Conservation (phyloP, 257 asterid genomes). For the Craterostigma plantagineum region DNA sequence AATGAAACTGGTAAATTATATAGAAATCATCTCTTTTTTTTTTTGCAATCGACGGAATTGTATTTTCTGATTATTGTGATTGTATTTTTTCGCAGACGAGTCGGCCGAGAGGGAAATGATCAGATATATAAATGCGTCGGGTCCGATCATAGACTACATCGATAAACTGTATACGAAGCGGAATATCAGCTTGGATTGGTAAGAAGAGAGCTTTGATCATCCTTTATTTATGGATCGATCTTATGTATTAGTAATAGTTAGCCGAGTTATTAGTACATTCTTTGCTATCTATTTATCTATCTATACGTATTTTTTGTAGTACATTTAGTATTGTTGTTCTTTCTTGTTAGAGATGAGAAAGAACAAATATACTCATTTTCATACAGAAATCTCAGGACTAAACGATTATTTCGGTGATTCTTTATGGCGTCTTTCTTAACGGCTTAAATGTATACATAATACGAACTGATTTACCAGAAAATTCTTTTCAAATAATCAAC, state of each 20-base stretch:
- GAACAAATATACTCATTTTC: too few species aligned
- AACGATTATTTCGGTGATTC: too few species aligned
- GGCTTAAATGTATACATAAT: too few species aligned
- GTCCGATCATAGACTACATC: conserved; percentile 63
- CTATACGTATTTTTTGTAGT: too few species aligned
- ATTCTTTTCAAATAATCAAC: too few species aligned
- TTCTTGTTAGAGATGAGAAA: too few species aligned
- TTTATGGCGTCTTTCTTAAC: too few species aligned
- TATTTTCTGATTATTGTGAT: neutral
- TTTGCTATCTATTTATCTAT: too few species aligned
- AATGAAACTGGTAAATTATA: conserved; percentile 60
- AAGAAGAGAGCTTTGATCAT: conserved; percentile 5
- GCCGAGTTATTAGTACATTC: too few species aligned
- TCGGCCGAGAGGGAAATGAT: conserved; percentile 66
- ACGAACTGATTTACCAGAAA: too few species aligned
- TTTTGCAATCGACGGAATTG: neutral
- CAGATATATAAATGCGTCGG: conserved; percentile 64
- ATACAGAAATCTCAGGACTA: too few species aligned
- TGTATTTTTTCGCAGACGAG: conserved; percentile 27
- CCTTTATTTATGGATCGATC: neutral
- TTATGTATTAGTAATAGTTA: neutral
- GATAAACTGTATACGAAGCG: conserved; percentile 51
- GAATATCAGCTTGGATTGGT: conserved; percentile 72
- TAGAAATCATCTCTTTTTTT: neutral
- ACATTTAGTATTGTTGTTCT: too few species aligned